Base-by-base conservation (phyloP, 2,329 filamentous ascomycete species). In the Claviceps sorghi region DNA sequence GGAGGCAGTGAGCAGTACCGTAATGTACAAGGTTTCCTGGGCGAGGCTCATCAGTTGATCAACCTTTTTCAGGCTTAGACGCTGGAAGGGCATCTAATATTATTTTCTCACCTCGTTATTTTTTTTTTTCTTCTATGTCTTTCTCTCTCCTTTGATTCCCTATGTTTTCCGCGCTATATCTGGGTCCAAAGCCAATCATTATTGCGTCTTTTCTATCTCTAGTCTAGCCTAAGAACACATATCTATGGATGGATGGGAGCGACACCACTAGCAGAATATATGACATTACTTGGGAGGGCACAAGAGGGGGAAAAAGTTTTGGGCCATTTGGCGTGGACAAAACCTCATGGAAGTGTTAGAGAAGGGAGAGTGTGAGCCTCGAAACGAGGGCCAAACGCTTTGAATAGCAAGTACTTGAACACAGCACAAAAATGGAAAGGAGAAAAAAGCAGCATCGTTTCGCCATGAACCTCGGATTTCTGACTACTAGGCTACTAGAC, bases 371-470 rank as follows among this genome's bases (percentile, higher is more conserved):
- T 44, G 42, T 52, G 44, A 52, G 48, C 49, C 50, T 55, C 52
- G 48, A 49, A 54, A 51, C 48, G 44, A 38, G 44, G 48, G 45
- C 48, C 36, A 50, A 44, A 49, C 57, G 53, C 58, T 56, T 61
- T 61, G 59, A 61, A 61, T 61, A 61, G 59, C 59, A 53, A 53
- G 55, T 58, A 58, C 55, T 56, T 58, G 58, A 58, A 58, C 54
- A 60, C 44, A 54, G 53, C 53, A 57, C 54, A 57, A 48, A 57
- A 54, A 59, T 59, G 56, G 47, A 58, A 58, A 58, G 57, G 40
- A 36, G 40, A 48, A 50, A 45, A 46, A 44, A 53, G 42, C 53
- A 57, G 36, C 48, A 53, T 48, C 50, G 54, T 51, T 53, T 51
- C 32, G 17, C 30, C 6, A 48, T 50, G 49, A 7, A n/a, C 15